A percentile compares a stretch with the other conserved stretches of the same genome.
These are phyloP conservation scores for Lyophyllum decastes DNA, from an alignment of 768 basidiomycete species.

Conservation along the genomic window DNA sequence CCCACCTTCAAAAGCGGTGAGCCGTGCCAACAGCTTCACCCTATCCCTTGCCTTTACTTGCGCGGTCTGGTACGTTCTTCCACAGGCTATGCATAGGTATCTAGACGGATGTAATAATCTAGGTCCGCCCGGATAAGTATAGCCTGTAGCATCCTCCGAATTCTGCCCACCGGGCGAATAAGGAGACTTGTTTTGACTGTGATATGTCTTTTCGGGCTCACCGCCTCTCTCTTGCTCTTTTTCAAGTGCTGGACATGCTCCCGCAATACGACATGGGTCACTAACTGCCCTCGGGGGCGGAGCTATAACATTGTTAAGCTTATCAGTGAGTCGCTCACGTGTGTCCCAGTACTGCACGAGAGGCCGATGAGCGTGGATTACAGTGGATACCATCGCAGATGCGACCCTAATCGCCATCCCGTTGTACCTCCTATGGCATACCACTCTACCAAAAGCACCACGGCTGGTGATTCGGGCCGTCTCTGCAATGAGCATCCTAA, in stretches of 20 bases:
- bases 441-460: constrained; percentile 8
- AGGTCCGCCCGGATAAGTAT: constrained; percentile 23
- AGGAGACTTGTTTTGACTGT: constrained; percentile 6
- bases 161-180: constrained; percentile 10
- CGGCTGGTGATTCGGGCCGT: constrained; percentile 17
- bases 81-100: neutral
- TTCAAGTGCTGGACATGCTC: constrained; percentile 14
- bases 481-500: constrained; percentile 16
- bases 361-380: neutral
- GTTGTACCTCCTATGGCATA: constrained; percentile 9
- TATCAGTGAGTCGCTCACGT: constrained; percentile 6
- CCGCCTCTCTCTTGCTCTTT: constrained; percentile 7
- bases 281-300: constrained; percentile 10
- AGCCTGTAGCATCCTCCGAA: constrained; percentile 18
- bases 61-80: constrained; percentile 15
- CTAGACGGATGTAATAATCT: neutral
- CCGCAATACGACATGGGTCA: constrained; percentile 5
- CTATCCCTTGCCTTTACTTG: constrained; percentile 14
- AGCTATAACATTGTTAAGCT: constrained; percentile 12
- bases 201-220: constrained; percentile 8
- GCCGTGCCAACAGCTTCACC: neutral
- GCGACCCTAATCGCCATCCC: constrained; percentile 8
- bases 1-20: neutral
- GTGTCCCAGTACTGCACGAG: neutral
- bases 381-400: constrained; percentile 17